Conservation (phyloP, 2,329 filamentous ascomycete species). For the Colletotrichum eleusines region DNA sequence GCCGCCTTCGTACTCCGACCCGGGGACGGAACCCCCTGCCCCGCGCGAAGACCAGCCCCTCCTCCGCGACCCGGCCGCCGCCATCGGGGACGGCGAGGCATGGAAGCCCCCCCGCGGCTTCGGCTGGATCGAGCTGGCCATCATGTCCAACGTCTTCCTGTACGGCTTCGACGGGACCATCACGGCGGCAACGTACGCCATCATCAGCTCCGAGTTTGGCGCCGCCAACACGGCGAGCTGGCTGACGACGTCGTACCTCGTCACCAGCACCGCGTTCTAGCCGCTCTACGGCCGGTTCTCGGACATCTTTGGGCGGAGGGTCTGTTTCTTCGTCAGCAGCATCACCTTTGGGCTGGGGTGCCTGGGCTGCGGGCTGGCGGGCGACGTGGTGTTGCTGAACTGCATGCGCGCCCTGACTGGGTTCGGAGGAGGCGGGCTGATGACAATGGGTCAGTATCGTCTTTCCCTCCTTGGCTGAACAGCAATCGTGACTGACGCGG, state of each 20-base stretch:
- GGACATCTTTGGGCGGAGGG: constrained; percentile 74
- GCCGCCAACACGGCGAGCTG: constrained; percentile 80
- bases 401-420: constrained; percentile 76
- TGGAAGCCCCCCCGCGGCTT: constrained; percentile 68
- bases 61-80: constrained; percentile 42
- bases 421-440: constrained; percentile 75
- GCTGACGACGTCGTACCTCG: constrained; percentile 79
- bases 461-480: not conserved
- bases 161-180: constrained; percentile 79
- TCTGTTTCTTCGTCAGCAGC: constrained; percentile 74
- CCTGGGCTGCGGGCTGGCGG: constrained; percentile 72
- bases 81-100: constrained; percentile 29
- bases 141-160: constrained; percentile 75
- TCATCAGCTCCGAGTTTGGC: constrained; percentile 80
- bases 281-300: constrained; percentile 79
- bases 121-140: constrained; percentile 69
- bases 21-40: constrained; percentile 1
- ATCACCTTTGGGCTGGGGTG: constrained; percentile 72
- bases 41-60: constrained; percentile 45
- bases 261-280: constrained; percentile 79
- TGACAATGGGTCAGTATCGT: constrained; percentile 73
- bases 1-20: constrained; percentile 20
- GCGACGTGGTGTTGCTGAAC: constrained; percentile 70
- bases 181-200: constrained; percentile 79
- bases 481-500: not conserved